A percentile compares a stretch with the other conserved stretches of the same genome.
Evolutionary conservation across 305 asterid genomes (phyloP).

Genomic region (Euphrasia arctica): DNA sequence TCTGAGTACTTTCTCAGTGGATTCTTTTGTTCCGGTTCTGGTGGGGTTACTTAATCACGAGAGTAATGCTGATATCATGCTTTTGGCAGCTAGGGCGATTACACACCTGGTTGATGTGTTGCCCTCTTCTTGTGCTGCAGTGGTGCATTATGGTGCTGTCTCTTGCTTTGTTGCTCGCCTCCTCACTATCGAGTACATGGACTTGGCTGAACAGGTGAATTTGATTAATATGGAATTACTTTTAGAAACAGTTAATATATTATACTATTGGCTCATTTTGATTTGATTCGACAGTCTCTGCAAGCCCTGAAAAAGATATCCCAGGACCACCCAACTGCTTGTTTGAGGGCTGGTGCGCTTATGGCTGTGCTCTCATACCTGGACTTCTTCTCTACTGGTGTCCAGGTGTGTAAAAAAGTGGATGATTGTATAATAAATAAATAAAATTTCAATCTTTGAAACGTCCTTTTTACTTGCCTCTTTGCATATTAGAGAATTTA

Average conservation of each 20-base stretch:
- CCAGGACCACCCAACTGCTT: slow-evolving; percentile 97
- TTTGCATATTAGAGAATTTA: slow-evolving; percentile 4
- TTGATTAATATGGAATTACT: background rate
- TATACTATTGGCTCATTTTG: slow-evolving; percentile 8
- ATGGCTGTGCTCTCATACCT: slow-evolving; percentile 99
- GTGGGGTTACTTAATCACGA: slow-evolving; percentile 93
- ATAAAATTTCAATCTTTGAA: slow-evolving; percentile 4
- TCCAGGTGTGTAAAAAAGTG: slow-evolving; percentile 60
- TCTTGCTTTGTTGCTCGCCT: slow-evolving; percentile 90
- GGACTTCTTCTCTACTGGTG: slow-evolving; percentile 97
- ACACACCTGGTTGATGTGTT: slow-evolving; percentile 96
- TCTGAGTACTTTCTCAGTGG: slow-evolving; percentile 89
- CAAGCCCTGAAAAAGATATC: slow-evolving; percentile 99
- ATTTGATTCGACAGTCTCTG: slow-evolving; percentile 61
- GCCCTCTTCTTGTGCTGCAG: slow-evolving; percentile 96
- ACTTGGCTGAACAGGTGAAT: slow-evolving; percentile 97
- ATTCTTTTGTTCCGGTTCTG: slow-evolving; percentile 94
- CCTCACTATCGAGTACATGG: slow-evolving; percentile 97
- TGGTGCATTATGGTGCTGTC: slow-evolving; percentile 98
- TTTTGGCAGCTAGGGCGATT: slow-evolving; percentile 93
- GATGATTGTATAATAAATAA: slow-evolving; percentile 16
- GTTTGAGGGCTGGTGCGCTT: slow-evolving; percentile 97
- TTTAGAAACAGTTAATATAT: background rate
- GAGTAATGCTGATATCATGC: slow-evolving; percentile 93
- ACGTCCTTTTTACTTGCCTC: slow-evolving; percentile 4